Conservation (phyloP, 345 rosid species). For the Ceriops zippeliana region DNA sequence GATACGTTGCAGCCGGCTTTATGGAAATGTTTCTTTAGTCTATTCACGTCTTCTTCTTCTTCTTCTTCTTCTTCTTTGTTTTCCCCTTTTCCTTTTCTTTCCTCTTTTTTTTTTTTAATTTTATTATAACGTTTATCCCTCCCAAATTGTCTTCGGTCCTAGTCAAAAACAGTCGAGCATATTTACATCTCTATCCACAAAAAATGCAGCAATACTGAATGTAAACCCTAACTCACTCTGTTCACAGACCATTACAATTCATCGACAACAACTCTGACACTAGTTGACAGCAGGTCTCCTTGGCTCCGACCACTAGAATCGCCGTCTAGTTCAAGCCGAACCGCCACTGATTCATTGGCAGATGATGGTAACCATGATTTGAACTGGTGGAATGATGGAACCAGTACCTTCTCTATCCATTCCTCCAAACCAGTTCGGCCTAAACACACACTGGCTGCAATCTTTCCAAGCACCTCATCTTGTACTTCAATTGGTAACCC, state of each 20-base stretch:
- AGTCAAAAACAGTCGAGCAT: no score
- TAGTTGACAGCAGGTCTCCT: slow-evolving; percentile 64
- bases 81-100: background rate
- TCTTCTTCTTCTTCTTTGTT: background rate
- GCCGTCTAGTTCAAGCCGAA: slow-evolving; percentile 51
- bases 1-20: background rate
- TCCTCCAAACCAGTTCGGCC: slow-evolving; percentile 66
- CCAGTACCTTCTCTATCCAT: slow-evolving; percentile 69
- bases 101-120: background rate
- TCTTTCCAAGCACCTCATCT: slow-evolving; percentile 69
- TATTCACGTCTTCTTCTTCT: background rate
- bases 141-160: background rate
- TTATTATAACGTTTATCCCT: background rate
- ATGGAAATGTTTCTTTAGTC: background rate
- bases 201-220: background rate
- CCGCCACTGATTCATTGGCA: slow-evolving; percentile 31
- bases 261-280: slow-evolving; percentile 50
- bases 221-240: background rate
- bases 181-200: background rate
- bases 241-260: slow-evolving; percentile 26
- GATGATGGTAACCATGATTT: slow-evolving; percentile 36
- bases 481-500: slow-evolving; percentile 45
- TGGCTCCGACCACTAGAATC: slow-evolving; percentile 31
- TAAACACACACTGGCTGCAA: slow-evolving; percentile 62
- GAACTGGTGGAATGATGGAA: slow-evolving; percentile 57